Base-by-base conservation (phyloP, 169 alveolate genomes). In the Babesia bigemina region DNA sequence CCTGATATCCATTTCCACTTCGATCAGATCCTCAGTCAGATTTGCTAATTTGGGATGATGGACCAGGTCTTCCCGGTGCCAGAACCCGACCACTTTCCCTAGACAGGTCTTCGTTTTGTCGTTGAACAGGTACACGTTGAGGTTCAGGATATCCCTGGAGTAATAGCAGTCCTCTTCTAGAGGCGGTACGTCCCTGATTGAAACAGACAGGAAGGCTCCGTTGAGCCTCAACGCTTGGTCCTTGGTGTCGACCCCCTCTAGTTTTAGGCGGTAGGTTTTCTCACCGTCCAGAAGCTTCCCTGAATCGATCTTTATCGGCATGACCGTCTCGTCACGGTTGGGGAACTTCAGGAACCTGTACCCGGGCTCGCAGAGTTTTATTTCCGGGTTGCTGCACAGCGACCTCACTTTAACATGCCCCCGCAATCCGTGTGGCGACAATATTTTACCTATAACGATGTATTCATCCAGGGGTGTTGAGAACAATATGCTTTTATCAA, bases 351-450 rank as follows among this genome's bases (percentile, higher is more conserved):
- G 59, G 47, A 70, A 81, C 69, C 78, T 21, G 56, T 81, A 81
- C 19, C 85, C 85, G 24, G 88, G 85, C 59, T 81, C 74, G 44
- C 84, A 73, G 26, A 81, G 52, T 11, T 66, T 21, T 2, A 72
- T 10, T n/a, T 81, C 86, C 9, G 84, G 84, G 49, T 49, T 39
- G 36, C 56, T 49, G 22, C 74, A 57, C 17, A 67, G 55, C n/a
- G 85, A 48, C 49, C 49, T 48, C n/a, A 73, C 88, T 28, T 73
- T 81, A 9, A 81, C 81, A 33, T 81, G 78, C 9, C 88, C 88
- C 24, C 58, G 16, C 24, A 81, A 60, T 16, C 88, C 88, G 47
- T 81, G 83, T 24, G 79, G 59, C 11, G 63, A 26, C 45, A 60
- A 45, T 22, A 81, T 72, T 56, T 57, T 57, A 17, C 85, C 88